phyloP scores from a whole-genome alignment of 108 stramenopile species.

The Nitzschia putrida region DNA sequence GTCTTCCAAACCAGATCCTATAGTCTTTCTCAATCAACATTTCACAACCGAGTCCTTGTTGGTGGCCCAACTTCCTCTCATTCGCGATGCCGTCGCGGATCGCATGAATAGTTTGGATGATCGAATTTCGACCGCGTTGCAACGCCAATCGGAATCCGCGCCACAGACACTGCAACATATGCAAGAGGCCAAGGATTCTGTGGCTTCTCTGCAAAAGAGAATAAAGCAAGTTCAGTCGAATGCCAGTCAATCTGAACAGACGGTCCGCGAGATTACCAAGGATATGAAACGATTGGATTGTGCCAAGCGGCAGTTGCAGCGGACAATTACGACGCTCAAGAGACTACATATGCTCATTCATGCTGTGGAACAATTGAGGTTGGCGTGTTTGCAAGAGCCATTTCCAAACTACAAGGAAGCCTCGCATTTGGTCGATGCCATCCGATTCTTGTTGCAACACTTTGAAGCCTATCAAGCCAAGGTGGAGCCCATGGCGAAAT shows the following conservation, averaged over 20 bases:
- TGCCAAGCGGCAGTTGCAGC: slow-evolving; percentile 95
- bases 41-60: slow-evolving; percentile 69
- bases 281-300: slow-evolving; percentile 97
- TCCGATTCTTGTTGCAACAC: slow-evolving; percentile 80
- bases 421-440: slow-evolving; percentile 92
- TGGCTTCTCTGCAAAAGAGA: slow-evolving; percentile 52
- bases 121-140: slow-evolving; percentile 67
- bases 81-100: slow-evolving; percentile 67
- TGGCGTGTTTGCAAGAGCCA: slow-evolving; percentile 55
- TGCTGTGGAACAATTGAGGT: slow-evolving; percentile 91
- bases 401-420: slow-evolving; percentile 84
- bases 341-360: slow-evolving; percentile 97
- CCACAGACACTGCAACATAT: slow-evolving; percentile 63
- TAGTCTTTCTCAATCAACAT: slow-evolving; percentile 80
- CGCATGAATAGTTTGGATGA: slow-evolving; percentile 76
- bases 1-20: slow-evolving; percentile 54
- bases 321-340: slow-evolving; percentile 95
- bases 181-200: slow-evolving; percentile 66
- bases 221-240: slow-evolving; percentile 66
- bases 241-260: slow-evolving; percentile 72
- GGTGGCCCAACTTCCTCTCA: slow-evolving; percentile 58
- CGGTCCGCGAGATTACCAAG: slow-evolving; percentile 80
- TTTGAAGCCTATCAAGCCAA: slow-evolving; percentile 75
- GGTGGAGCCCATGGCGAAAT: slow-evolving; percentile 62
- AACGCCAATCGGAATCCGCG: slow-evolving; percentile 72